phyloP scores from a whole-genome alignment of 768 basidiomycete species.

The Pilatotrama ljubarskyi region DNA sequence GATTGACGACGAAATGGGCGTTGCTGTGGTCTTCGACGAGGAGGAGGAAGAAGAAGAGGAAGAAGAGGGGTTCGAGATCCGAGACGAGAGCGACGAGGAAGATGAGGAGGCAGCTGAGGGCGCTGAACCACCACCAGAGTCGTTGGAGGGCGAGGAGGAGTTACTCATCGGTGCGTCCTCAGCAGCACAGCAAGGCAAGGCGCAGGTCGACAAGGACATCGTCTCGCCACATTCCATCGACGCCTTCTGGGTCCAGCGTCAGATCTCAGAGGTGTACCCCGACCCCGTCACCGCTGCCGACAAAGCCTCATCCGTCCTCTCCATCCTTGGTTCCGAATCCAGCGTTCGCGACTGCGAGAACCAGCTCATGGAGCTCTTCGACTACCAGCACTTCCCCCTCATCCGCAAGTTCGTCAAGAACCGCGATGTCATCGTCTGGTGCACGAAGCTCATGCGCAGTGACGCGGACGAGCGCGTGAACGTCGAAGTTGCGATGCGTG shows the following conservation, averaged over 20 bases:
- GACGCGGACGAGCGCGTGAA: conserved; percentile 88
- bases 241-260: conserved; percentile 98
- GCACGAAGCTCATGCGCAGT: conserved; percentile 90
- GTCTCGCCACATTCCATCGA: conserved; percentile 92
- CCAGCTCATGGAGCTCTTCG: conserved; percentile 94
- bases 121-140: conserved; percentile 45
- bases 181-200: conserved; percentile 41
- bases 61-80: conserved; percentile 84
- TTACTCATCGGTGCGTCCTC: conserved; percentile 74
- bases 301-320: conserved; percentile 83
- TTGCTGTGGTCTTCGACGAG: conserved; percentile 96
- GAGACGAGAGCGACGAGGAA: conserved; percentile 78
- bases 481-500: conserved; percentile 97
- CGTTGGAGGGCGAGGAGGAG: conserved; percentile 58
- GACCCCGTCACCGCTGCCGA: conserved; percentile 94
- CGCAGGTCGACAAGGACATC: conserved; percentile 69
- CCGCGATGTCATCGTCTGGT: conserved; percentile 96
- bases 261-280: conserved; percentile 86
- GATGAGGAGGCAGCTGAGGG: conserved; percentile 60
- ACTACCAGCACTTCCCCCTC: conserved; percentile 88
- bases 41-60: conserved; percentile 94
- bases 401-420: conserved; percentile 92
- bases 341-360: conserved; percentile 93
- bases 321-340: conserved; percentile 84
- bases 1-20: conserved; percentile 96